Conservation (phyloP, 2,329 filamentous ascomycete genomes). For the Raffaelea ambrosiae region DNA sequence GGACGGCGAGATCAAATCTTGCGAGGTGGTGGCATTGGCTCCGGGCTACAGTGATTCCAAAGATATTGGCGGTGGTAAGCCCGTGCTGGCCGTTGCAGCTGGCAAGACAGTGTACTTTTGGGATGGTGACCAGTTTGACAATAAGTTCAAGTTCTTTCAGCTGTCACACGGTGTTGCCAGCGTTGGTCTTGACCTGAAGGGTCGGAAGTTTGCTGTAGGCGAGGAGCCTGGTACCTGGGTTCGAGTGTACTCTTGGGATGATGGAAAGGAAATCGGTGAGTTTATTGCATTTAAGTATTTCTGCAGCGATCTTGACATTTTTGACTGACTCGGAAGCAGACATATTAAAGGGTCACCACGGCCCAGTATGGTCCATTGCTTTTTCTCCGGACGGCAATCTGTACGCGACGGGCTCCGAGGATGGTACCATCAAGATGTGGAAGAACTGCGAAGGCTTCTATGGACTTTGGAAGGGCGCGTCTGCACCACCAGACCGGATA, state of each 20-base stretch:
- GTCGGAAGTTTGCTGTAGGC: conserved; percentile 79
- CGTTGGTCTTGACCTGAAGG: conserved; percentile 75
- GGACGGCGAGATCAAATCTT: conserved; percentile 81
- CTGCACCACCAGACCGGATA: conserved; percentile 18
- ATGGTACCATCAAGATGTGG: conserved; percentile 93
- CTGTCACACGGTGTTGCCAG: conserved; percentile 83
- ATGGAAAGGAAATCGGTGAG: conserved; percentile 66
- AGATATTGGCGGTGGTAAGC: conserved; percentile 58
- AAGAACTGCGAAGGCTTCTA: conserved; percentile 61
- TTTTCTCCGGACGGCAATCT: conserved; percentile 95
- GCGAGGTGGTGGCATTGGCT: conserved; percentile 71
- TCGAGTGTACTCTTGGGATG: conserved; percentile 85
- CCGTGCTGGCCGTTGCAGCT: conserved; percentile 81
- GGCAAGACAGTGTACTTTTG: conserved; percentile 93
- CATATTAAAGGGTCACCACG: conserved; percentile 93
- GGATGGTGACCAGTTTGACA: conserved; percentile 62
- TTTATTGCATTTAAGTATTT: conserved; percentile 8
- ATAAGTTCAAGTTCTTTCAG: conserved; percentile 68
- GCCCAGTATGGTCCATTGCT: conserved; percentile 90
- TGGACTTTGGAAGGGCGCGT: conserved; percentile 50
- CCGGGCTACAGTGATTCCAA: conserved; percentile 47
- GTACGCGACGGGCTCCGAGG: conserved; percentile 93
- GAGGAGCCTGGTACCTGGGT: conserved; percentile 93
- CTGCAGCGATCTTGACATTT: not conserved
- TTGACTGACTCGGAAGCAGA: conserved; percentile 39